These are phyloP conservation scores for Lepidopterella palustris DNA, from an alignment of 495 filamentous ascomycete genomes.

Conservation along the genomic window DNA sequence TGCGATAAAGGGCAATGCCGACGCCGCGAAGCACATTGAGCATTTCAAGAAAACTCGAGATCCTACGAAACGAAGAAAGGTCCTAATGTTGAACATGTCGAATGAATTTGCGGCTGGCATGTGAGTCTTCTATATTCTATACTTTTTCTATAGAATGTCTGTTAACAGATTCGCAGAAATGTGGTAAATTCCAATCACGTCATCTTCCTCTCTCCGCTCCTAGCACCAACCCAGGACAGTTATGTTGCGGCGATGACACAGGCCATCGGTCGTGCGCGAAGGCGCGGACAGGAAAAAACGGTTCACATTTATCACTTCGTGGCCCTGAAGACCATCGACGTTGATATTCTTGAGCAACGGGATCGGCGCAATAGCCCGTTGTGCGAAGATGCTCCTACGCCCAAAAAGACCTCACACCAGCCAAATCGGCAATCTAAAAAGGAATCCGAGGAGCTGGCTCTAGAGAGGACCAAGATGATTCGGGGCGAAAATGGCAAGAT, in stretches of 20 bases:
- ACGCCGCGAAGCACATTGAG: constrained; percentile 36
- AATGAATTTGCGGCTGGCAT: constrained; percentile 60
- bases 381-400: background rate
- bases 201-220: constrained; percentile 62
- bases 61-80: constrained; percentile 36
- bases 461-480: constrained; percentile 26
- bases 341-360: constrained; percentile 53
- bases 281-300: constrained; percentile 59
- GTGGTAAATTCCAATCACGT: constrained; percentile 70
- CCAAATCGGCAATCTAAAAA: too few species aligned
- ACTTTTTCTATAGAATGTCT: background rate
- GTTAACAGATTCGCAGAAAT: constrained; percentile 45
- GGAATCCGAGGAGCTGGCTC: background rate
- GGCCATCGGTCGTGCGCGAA: constrained; percentile 60
- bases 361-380: constrained; percentile 15
- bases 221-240: constrained; percentile 47
- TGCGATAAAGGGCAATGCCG: constrained; percentile 28
- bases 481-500: constrained; percentile 11
- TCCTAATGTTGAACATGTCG: constrained; percentile 61
- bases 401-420: background rate
- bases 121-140: constrained; percentile 42
- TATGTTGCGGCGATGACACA: constrained; percentile 61
- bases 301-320: constrained; percentile 69
- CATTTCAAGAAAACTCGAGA: constrained; percentile 39
- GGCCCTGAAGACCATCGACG: constrained; percentile 59